These are phyloP conservation scores for Arthromyces matolae DNA, from an alignment of 768 basidiomycete genomes.

Conservation along the genomic window DNA sequence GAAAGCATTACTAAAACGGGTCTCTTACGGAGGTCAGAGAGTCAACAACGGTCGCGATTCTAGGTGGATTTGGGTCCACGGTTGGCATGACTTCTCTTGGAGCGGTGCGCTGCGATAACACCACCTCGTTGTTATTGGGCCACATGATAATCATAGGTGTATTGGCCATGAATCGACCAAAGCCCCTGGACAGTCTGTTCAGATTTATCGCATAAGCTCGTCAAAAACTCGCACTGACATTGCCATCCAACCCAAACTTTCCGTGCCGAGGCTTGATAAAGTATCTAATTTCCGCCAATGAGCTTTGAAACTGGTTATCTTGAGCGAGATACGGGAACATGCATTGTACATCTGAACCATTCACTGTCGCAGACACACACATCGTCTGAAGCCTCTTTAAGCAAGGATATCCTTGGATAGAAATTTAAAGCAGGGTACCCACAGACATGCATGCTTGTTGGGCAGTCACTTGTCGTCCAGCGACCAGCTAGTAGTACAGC, in stretches of 20 bases:
- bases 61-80: conserved; percentile 48
- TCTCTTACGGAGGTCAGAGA: conserved; percentile 35
- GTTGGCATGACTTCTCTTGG: conserved; percentile 51
- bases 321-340: conserved; percentile 6
- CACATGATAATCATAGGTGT: conserved; percentile 74
- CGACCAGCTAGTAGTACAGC: conserved; percentile 7
- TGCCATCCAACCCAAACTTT: conserved; percentile 54
- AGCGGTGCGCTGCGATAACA: conserved; percentile 63
- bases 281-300: conserved; percentile 33
- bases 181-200: conserved; percentile 43
- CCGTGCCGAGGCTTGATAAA: conserved; percentile 40
- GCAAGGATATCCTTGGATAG: not conserved
- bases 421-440: not conserved
- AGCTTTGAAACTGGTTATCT: not conserved
- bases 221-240: conserved; percentile 36
- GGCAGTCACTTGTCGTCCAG: conserved; percentile 12
- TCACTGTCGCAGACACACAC: conserved; percentile 46
- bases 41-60: conserved; percentile 40
- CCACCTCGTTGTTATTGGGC: conserved; percentile 61
- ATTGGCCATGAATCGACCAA: conserved; percentile 50
- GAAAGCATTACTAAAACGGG: not conserved
- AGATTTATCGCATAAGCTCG: not conserved
- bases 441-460: conserved; percentile 19
- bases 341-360: conserved; percentile 44
- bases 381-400: conserved; percentile 30